Percentiles rank a stretch among this genome's conserved stretches.
phyloP scores from a whole-genome alignment of 352 stramenopile species.

The Globisporangium radiosum region DNA sequence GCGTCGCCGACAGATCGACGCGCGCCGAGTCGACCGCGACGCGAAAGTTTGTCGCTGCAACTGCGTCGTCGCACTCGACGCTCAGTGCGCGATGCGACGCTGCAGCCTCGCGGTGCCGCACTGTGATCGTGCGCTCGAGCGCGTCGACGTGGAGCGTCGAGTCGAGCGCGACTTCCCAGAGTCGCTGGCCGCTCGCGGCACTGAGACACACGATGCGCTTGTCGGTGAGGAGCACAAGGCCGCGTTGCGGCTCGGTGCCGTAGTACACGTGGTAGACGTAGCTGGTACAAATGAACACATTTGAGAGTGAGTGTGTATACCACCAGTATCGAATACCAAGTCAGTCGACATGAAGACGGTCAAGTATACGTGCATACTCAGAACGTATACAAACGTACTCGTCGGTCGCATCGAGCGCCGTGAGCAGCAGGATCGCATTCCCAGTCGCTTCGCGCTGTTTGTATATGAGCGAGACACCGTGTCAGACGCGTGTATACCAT shows the following conservation, averaged over 20 bases:
- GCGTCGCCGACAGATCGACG: constrained; percentile 66
- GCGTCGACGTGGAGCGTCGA: constrained; percentile 62
- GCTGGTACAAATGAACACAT: constrained; percentile 16
- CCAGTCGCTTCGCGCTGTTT: constrained; percentile 54
- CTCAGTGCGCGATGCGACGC: constrained; percentile 49
- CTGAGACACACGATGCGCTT: constrained; percentile 79
- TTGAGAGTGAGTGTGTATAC: not conserved
- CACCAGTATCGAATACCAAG: no score
- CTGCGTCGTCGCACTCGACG: constrained; percentile 64
- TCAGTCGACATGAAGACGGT: no score
- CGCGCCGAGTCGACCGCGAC: constrained; percentile 71
- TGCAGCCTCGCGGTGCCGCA: constrained; percentile 26
- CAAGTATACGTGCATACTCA: not conserved
- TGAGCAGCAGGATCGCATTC: constrained; percentile 72
- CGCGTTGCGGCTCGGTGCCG: constrained; percentile 51
- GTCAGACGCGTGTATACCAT: not conserved
- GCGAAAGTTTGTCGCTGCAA: constrained; percentile 61
- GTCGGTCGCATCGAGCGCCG: constrained; percentile 65
- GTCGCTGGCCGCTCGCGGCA: constrained; percentile 60
- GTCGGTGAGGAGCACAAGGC: constrained; percentile 73
- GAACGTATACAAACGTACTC: constrained; percentile 35
- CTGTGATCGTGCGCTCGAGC: constrained; percentile 30
- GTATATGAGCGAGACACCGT: not conserved
- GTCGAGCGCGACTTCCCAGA: constrained; percentile 80
- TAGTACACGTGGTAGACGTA: constrained; percentile 85